Base-by-base conservation (phyloP, 2,329 filamentous ascomycete genomes). In the Fusarium zealandicum region DNA sequence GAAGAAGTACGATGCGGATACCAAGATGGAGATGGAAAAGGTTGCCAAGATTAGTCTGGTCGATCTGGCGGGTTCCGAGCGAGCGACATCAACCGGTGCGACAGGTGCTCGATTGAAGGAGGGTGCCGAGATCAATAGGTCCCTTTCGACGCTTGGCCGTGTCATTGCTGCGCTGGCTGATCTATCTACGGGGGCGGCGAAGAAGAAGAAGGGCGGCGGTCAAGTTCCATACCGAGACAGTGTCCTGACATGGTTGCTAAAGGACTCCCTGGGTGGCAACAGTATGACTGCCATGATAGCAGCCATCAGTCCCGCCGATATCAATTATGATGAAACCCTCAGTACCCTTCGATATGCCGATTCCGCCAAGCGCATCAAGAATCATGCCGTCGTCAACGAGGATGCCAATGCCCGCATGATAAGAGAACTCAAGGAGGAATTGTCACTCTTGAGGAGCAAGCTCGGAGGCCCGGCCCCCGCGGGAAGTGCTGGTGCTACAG, bases 261-360 rank as follows among this genome's bases (percentile, higher is more conserved):
- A 99, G 72, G 96, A 99, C 73, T 98, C 93, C 4, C 78, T 99
- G 6, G 95, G 95, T 71, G 95, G 95, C 69, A 99, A 99, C 81
- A 98, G 93, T 73, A 93, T 98, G 90, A 99, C 95, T 18, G 95
- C 95, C 54, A 99, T 99, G 96, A 99, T 99, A 80, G 96, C 95
- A 43, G 93, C 93, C 45, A 97, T 99, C 71, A 97, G 93, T 69
- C 95, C 95, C 4, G 95, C 95, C 48, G 95, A 99, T 75, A 98
- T 98, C 78, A 99, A 99, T 76, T 98, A 96, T 71, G 95, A 99
- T 64, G 95, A 99, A 75, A 99, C 96, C 0, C 81, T 99, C 14
- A 95, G 93, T 72, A 99, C 95, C 1, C 81, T 99, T 22, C 87
- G 96, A 69, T 99, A 99, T 74, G 95, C 96, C 50, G 93, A 99